Base-by-base conservation (phyloP, 352 stramenopile genomes). In the Pythium apleroticum region DNA sequence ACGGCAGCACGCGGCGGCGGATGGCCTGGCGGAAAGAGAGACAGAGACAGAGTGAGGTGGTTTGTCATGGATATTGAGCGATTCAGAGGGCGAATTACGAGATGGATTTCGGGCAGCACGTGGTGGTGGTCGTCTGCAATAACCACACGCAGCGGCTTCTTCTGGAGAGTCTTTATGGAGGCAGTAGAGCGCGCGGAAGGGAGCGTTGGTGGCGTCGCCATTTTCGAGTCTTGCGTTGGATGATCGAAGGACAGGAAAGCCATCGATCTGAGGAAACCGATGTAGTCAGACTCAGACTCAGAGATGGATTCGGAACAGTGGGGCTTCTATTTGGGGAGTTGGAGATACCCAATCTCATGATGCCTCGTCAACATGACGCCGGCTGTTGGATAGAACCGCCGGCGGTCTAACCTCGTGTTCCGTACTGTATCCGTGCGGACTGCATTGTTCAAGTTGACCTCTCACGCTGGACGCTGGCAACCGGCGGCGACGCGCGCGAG, bases 101-200 rank as follows among this genome's bases (percentile, higher is more conserved):
- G 52, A 50, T 95, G 86, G 50, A 95, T 86, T 46, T 81, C 84
- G 0, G 74, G 72, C 20, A 94, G 75, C 22, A 88, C 80, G 64
- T 94, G 81, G 63, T 94, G 83, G 60, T 94, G 86, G 66, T 95
- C 86, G 59, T 93, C 84, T 15, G 86, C 84, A 39, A 94, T 45
- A 10, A 90, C 71, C 10, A 90, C 84, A 8, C 61, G 60, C 24
- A 90, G 54, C 14, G 11, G 63, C 41, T 37, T 19, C 24, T 22
- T 31, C 33, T 39, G 35, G 7, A 11, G 45, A 19, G 17, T 27
- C 24, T 6, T 53, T 17, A 4, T 28, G 3, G 43, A 53, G 11
- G 10, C 33, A 20, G 33, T 2, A 22, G 20, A 8, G 25, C n/a
- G 31, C 8, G 30, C 53, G 53, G 53, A 28, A 20, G 31, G 19